Percentiles rank a stretch among this genome's conserved stretches.
These are phyloP conservation scores for Termitomyces sp. DNA, from an alignment of 768 basidiomycete genomes.

Conservation along the genomic window DNA sequence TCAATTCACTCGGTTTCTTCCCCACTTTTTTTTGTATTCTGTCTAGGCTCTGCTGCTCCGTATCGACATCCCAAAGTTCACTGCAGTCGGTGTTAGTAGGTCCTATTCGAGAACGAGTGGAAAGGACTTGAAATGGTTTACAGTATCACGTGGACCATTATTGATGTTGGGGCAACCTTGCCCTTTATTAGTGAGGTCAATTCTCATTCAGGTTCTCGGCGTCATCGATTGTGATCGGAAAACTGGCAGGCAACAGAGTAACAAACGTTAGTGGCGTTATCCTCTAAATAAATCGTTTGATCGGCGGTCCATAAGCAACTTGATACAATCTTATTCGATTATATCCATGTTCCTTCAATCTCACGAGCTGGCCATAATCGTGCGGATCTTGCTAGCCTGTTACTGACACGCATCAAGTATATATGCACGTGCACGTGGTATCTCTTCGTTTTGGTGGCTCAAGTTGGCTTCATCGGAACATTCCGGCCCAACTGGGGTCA, in stretches of 20 bases:
- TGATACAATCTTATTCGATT: too few relatives aligned
- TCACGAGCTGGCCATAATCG: too few relatives aligned
- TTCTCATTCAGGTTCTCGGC: not conserved
- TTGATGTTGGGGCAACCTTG: not conserved
- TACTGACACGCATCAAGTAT: not conserved
- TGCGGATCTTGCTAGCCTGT: too few relatives aligned
- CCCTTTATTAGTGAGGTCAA: too few relatives aligned
- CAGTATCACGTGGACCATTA: not conserved
- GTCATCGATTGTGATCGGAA: too few relatives aligned
- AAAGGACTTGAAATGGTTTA: not conserved
- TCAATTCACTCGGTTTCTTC: constrained; percentile 6
- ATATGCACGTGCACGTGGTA: not conserved
- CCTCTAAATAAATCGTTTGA: too few relatives aligned
- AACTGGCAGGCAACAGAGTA: too few relatives aligned
- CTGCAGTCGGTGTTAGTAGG: not conserved
- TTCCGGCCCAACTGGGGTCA: not conserved
- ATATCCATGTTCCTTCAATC: too few relatives aligned
- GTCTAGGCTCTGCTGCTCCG: not conserved
- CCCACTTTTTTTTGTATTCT: not conserved
- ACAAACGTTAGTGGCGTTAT: too few relatives aligned
- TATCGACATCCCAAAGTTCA: not conserved
- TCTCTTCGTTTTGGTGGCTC: not conserved
- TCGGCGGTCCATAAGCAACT: not conserved
- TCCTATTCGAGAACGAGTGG: not conserved
- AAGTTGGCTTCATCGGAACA: not conserved